Evolutionary conservation across 306 rosid species (phyloP), one percentile per base, ranked within the genome.

Genomic region (Bauhinia variegata): DNA sequence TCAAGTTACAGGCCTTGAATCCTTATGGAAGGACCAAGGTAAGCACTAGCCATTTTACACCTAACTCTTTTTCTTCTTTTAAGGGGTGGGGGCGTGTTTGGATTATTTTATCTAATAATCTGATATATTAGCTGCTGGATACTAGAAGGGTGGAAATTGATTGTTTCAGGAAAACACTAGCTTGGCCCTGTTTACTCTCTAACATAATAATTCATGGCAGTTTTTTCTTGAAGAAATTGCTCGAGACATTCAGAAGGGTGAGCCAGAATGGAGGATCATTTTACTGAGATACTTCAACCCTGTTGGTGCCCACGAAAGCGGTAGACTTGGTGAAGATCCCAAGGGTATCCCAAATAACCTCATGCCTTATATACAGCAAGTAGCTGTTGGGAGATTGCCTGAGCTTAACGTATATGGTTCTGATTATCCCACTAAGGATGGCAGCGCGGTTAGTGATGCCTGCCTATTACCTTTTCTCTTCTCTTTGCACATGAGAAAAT

Each of bases 21-120:
- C 97, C 97, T n/a, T 93, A 93, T 68, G 98, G 98, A 10, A 76
- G 93, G 63, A 89, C 97, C 39, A 88, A 88, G 97, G 97, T 89
- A 81, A 5, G 23, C 12, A 8, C 28, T 1, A 23, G 28, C 1
- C 28, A 2, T 23, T 57, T 18, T 30, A n/a, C 39, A 44, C 46
- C 51, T 52, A 36, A 15, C 41, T 15, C 8, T 10, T 42, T 18
- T 49, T 67, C 10, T 11, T 15, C 11, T 11, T 46, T 47, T 61
- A 18, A 23, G 28, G 28, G 28, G 28, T 23, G 28, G 28, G 28
- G 28, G 28, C 2, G 28, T 1, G 28, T 23, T 23, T 23, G 28
- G 1, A 23, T 23, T 23, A n/a, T 23, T 23, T 18, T 44, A 13
- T 67, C 38, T 18, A 38, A 5, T 10, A 6, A 28, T 42, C 11